These are phyloP conservation scores for Neurospora discreta DNA, from an alignment of 495 filamentous ascomycete species.

Conservation along the genomic window DNA sequence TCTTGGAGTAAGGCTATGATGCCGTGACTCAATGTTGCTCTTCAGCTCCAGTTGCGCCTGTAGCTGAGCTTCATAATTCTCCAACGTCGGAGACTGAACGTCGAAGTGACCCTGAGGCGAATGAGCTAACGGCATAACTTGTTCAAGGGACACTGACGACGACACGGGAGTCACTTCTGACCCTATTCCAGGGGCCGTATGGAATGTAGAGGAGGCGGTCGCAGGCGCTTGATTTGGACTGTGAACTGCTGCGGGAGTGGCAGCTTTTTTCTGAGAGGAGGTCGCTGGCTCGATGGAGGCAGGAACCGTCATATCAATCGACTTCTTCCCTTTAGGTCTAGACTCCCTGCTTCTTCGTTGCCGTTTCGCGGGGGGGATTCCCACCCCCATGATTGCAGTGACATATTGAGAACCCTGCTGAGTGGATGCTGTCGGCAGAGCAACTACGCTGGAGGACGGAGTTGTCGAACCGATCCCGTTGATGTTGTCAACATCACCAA, in stretches of 20 bases:
- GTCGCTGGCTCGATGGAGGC: neutral
- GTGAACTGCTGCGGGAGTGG: neutral
- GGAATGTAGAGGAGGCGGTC: neutral
- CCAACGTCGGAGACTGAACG: constrained; percentile 22
- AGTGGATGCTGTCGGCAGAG: neutral
- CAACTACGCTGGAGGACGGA: neutral
- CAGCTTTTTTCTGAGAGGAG: neutral
- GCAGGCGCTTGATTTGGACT: neutral
- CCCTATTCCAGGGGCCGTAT: neutral
- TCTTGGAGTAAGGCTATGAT: neutral
- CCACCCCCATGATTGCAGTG: neutral
- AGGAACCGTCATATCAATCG: neutral
- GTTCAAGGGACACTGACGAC: constrained; percentile 3
- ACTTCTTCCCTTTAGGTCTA: constrained; percentile 2
- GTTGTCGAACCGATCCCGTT: neutral
- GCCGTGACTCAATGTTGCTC: constrained; percentile 10
- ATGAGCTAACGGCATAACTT: constrained; percentile 9
- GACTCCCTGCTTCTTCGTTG: constrained; percentile 14
- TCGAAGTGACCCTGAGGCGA: constrained; percentile 17
- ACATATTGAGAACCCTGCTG: neutral
- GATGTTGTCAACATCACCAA: neutral
- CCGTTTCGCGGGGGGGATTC: constrained; percentile 14
- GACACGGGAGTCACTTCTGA: neutral
- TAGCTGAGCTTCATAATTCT: constrained; percentile 22
- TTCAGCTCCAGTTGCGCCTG: constrained; percentile 22